Base-by-base conservation (phyloP, 23 red algal genomes). In the Gracilaria gracilis region DNA sequence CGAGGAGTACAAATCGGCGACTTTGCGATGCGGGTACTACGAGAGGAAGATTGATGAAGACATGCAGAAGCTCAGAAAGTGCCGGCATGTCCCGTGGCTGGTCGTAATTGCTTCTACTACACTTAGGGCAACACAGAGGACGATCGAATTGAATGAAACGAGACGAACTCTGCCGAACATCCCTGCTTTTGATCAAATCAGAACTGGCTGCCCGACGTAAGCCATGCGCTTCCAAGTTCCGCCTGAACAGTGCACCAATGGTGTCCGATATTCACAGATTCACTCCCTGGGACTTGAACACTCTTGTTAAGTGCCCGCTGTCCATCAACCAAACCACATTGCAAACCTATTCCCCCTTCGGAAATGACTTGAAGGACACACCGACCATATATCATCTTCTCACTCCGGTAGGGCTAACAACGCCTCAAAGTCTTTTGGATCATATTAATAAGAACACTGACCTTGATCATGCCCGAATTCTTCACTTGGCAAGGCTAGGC, bases 241-340 rank as follows among this genome's bases (percentile, higher is more conserved):
- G 4, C 29, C 59, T 7, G 23, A 29, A 62, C 5, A 5, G 29
- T 25, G 59, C 27, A 24, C 23, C 4, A 31, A 62, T 16, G 24
- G 44, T 73, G 67, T 37, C 38, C 2, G 35, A 73, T 23, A 20
- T 7, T 23, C 21, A 44, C 67, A 73, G 67, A 73, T 73, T 23
- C 44, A 73, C 67, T 73, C 67, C 67, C 35, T 73, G 67, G 67
- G 67, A 73, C 34, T 73, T 73, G 35, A 73, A 73, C 34, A 42
- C 35, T 42, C 17, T 73, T 9, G 4, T 44, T 44, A 3, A 37
- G 33, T 23, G 12, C 20, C 67, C 67, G 11, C 7, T 73, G 19
- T n/a, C 23, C 33, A 73, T 73, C 35, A 44, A 73, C 20, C 36
- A 73, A 37, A 73, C 67, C 23, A 29, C 67, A 40, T 37, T 73